These are phyloP conservation scores for Pichia sp. DNA, from an alignment of 1,139 yeast species.

Conservation along the genomic window DNA sequence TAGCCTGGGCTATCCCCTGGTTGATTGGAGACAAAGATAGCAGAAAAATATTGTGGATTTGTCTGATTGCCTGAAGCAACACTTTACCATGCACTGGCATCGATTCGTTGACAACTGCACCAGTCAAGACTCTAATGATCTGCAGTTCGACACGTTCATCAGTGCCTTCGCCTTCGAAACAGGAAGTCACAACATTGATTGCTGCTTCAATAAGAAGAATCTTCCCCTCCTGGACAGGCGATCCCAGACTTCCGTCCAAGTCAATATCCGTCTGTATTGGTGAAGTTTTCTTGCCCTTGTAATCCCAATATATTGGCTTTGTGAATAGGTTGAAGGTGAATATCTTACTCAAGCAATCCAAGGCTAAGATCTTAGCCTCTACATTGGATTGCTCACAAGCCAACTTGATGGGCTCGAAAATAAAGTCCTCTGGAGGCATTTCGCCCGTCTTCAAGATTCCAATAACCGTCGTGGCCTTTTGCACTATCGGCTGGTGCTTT, in stretches of 20 bases:
- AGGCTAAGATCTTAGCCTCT: constrained; percentile 51
- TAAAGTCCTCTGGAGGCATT: constrained; percentile 32
- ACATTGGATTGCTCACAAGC: constrained; percentile 49
- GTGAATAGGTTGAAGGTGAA: constrained; percentile 60
- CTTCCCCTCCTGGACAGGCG: constrained; percentile 36
- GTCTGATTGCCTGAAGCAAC: constrained; percentile 83
- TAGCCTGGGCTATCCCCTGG: constrained; percentile 94
- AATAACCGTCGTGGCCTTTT: constrained; percentile 40
- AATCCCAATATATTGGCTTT: constrained; percentile 41
- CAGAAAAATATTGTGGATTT: constrained; percentile 86
- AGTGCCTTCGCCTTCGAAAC: constrained; percentile 89
- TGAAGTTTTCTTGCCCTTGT: constrained; percentile 22
- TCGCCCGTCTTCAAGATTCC: constrained; percentile 34
- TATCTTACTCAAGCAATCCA: constrained; percentile 64
- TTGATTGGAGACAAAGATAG: constrained; percentile 76
- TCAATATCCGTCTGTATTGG: constrained; percentile 29
- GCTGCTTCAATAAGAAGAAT: constrained; percentile 75
- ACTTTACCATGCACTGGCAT: constrained; percentile 91
- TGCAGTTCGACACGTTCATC: constrained; percentile 87
- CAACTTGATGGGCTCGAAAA: constrained; percentile 58
- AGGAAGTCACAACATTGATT: constrained; percentile 76
- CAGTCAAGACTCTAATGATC: constrained; percentile 85
- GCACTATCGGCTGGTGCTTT: constrained; percentile 41
- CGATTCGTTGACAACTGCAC: constrained; percentile 74
- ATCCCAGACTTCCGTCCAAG: constrained; percentile 40